Conservation (phyloP, 2,329 filamentous ascomycete genomes). For the Pyrenophora seminiperda region DNA sequence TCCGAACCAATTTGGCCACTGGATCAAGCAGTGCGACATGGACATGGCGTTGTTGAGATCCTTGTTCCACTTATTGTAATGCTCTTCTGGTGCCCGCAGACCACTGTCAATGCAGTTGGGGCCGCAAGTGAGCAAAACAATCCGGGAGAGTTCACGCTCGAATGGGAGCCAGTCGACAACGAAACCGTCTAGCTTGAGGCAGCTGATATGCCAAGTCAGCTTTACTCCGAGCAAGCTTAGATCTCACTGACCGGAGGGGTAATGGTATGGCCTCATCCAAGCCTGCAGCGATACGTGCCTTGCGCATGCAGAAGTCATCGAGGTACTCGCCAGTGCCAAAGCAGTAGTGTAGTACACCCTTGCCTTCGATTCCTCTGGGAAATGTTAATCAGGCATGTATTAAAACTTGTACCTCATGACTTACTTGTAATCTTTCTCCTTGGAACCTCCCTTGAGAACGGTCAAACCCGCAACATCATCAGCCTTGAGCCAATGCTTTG, state of each 20-base stretch:
- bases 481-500: slow-evolving; percentile 30
- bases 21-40: slow-evolving; percentile 26
- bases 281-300: slow-evolving; percentile 36
- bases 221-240: not conserved
- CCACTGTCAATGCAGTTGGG: slow-evolving; percentile 37
- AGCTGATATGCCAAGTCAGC: slow-evolving; percentile 10
- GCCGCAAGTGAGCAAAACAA: slow-evolving; percentile 33
- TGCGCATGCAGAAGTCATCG: slow-evolving; percentile 38
- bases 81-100: slow-evolving; percentile 31
- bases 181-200: slow-evolving; percentile 41
- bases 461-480: slow-evolving; percentile 28
- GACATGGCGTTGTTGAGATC: slow-evolving; percentile 23
- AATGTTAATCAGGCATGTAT: not conserved
- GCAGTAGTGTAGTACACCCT: slow-evolving; percentile 33
- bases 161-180: slow-evolving; percentile 43
- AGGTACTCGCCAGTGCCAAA: slow-evolving; percentile 44
- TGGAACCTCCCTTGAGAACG: slow-evolving; percentile 19
- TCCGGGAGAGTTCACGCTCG: slow-evolving; percentile 29
- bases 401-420: not conserved
- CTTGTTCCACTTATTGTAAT: slow-evolving; percentile 23
- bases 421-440: slow-evolving; percentile 33
- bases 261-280: slow-evolving; percentile 29
- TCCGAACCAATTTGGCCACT: slow-evolving; percentile 35
- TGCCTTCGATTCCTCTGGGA: slow-evolving; percentile 35
- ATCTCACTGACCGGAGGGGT: slow-evolving; percentile 22